A percentile compares a stretch with the other conserved stretches of the same genome.
phyloP scores from a whole-genome alignment of 768 basidiomycete species.

The Mycena leptocephala region DNA sequence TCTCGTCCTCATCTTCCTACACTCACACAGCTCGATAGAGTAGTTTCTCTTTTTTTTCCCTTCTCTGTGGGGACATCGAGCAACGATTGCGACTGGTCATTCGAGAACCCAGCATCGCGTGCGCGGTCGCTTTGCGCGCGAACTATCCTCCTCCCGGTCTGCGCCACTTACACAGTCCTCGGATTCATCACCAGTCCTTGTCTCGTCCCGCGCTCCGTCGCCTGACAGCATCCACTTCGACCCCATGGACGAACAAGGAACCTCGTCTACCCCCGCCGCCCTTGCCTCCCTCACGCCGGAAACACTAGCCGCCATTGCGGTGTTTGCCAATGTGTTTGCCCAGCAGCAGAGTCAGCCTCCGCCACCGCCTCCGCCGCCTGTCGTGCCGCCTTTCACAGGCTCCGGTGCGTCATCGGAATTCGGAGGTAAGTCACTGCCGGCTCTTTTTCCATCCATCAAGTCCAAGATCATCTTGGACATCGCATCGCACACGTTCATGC shows the following conservation, averaged over 20 bases:
- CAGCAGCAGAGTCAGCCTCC: too few species aligned
- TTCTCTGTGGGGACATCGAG: conserved; percentile 23
- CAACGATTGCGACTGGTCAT: conserved; percentile 23
- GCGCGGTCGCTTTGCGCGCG: conserved; percentile 6
- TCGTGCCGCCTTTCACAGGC: conserved; percentile 25
- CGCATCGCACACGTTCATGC: too few species aligned
- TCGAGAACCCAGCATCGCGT: conserved; percentile 11
- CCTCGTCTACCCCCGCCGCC: not conserved
- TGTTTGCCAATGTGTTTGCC: conserved; percentile 4
- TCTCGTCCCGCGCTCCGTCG: conserved; percentile 8
- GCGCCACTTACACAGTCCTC: conserved; percentile 9
- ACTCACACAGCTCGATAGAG: conserved; percentile 16
- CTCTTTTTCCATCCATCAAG: conserved; percentile 20
- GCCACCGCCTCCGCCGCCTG: too few species aligned
- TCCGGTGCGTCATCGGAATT: conserved; percentile 19
- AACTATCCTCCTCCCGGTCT: not conserved
- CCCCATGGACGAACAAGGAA: not conserved
- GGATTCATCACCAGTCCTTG: not conserved
- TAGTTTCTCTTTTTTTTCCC: conserved; percentile 9
- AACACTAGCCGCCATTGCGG: conserved; percentile 11
- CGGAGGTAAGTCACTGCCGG: conserved; percentile 24
- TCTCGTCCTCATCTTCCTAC: too few species aligned
- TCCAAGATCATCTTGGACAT: too few species aligned
- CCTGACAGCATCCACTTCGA: conserved; percentile 18
- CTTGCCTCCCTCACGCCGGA: conserved; percentile 11